Conservation (phyloP, 2,329 filamentous ascomycete species). For the Whalleya microplaca region DNA sequence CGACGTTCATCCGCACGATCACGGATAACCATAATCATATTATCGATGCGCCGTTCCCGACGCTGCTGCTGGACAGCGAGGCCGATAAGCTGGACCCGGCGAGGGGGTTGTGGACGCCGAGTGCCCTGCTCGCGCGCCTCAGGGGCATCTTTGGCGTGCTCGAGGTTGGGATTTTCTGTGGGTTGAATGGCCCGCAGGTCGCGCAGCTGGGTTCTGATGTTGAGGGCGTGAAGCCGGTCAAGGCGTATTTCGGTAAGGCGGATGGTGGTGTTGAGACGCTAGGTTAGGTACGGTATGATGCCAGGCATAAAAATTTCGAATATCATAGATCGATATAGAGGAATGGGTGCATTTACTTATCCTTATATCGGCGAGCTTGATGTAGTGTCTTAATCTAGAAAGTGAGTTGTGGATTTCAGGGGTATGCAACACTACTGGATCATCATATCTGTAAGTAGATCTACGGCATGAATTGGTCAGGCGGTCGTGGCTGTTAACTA, state of each 20-base stretch:
- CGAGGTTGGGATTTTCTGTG: constrained; percentile 89
- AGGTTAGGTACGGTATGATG: constrained; percentile 15
- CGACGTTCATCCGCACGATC: constrained; percentile 80
- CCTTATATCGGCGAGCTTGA: background rate
- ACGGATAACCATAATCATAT: constrained; percentile 89
- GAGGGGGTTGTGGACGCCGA: constrained; percentile 79
- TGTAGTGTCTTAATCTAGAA: background rate
- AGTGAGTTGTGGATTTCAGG: background rate
- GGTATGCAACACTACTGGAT: background rate
- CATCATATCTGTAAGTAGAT: background rate
- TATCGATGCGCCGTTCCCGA: constrained; percentile 86
- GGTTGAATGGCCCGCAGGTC: constrained; percentile 74
- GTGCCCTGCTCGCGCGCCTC: constrained; percentile 71
- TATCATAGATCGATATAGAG: background rate
- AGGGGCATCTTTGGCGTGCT: constrained; percentile 85
- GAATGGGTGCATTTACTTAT: background rate
- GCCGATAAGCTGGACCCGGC: constrained; percentile 55
- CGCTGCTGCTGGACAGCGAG: constrained; percentile 61
- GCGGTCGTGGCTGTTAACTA: background rate
- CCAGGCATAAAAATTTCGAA: background rate
- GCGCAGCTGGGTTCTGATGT: constrained; percentile 59
- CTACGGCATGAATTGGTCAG: background rate
- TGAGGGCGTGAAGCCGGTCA: constrained; percentile 90
- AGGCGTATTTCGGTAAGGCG: constrained; percentile 92
- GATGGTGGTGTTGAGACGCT: constrained; percentile 66